phyloP scores from a whole-genome alignment of 2,329 filamentous ascomycete genomes.

The Fusarium concolor region DNA sequence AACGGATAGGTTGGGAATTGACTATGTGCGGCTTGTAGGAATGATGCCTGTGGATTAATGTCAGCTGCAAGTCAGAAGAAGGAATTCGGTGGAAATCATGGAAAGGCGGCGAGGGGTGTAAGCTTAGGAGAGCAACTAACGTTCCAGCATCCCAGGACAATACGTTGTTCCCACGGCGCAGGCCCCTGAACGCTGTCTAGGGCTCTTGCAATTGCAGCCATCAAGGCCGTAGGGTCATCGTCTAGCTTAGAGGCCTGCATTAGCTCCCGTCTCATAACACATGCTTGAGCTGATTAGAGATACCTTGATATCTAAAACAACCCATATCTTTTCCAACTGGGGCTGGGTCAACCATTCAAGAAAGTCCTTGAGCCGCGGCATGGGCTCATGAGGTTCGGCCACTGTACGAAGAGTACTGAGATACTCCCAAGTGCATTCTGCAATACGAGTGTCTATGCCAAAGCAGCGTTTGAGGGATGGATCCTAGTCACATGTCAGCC shows the following conservation, averaged over 20 bases:
- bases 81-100: not conserved
- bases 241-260: constrained; percentile 64
- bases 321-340: constrained; percentile 76
- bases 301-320: constrained; percentile 90
- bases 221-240: constrained; percentile 76
- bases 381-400: constrained; percentile 72
- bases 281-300: constrained; percentile 1
- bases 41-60: constrained; percentile 65
- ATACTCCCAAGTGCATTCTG: constrained; percentile 81
- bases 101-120: not conserved
- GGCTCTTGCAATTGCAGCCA: constrained; percentile 74
- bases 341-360: constrained; percentile 76
- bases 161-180: constrained; percentile 75
- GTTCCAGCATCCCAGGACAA: constrained; percentile 87
- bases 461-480: constrained; percentile 83
- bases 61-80: constrained; percentile 6
- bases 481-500: constrained; percentile 65
- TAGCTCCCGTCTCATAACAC: constrained; percentile 14
- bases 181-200: constrained; percentile 64
- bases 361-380: constrained; percentile 81
- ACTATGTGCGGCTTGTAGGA: constrained; percentile 71
- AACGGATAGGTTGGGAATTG: constrained; percentile 73
- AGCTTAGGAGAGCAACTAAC: constrained; percentile 54
- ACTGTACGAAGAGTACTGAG: constrained; percentile 76
- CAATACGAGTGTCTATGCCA: constrained; percentile 76